phyloP scores from a whole-genome alignment of 352 stramenopile genomes.

The Pythium volutum region DNA sequence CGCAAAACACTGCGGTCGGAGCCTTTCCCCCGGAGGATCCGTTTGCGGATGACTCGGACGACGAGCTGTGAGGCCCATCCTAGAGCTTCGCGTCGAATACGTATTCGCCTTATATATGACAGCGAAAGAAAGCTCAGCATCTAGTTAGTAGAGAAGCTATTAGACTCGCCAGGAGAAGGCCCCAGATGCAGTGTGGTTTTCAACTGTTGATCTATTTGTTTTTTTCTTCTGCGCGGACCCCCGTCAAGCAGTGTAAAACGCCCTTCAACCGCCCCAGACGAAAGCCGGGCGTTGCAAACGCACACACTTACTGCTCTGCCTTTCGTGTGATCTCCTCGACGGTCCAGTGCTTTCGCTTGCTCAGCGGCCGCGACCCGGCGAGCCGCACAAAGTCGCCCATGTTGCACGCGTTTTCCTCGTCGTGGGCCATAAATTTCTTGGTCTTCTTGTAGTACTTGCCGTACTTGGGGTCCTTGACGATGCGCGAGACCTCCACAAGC shows the following conservation, averaged over 20 bases:
- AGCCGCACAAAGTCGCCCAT: slow-evolving; percentile 86
- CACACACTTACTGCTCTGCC: slow-evolving; percentile 63
- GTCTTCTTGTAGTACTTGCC: slow-evolving; percentile 94
- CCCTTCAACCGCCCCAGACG: not conserved
- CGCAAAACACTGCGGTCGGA: slow-evolving; percentile 91
- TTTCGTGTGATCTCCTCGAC: slow-evolving; percentile 88
- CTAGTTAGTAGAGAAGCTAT: not conserved
- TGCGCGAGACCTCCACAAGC: slow-evolving; percentile 93
- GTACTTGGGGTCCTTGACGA: slow-evolving; percentile 94
- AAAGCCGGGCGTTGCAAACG: not conserved
- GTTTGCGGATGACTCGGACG: slow-evolving; percentile 72
- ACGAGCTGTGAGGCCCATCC: slow-evolving; percentile 50
- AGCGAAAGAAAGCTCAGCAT: not conserved
- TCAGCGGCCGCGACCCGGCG: slow-evolving; percentile 70
- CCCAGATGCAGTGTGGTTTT: not conserved
- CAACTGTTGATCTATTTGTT: slow-evolving; percentile 21
- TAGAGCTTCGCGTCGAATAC: not conserved
- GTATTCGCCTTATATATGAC: not conserved
- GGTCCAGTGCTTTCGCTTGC: slow-evolving; percentile 88
- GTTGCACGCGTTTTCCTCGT: slow-evolving; percentile 93
- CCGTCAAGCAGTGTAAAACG: slow-evolving; percentile 20
- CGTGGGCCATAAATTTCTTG: slow-evolving; percentile 98
- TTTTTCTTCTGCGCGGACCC: not conserved
- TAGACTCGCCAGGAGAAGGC: no score
- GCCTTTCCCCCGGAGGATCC: slow-evolving; percentile 91